Evolutionary conservation across 2,329 filamentous ascomycete species (phyloP), one percentile per base, ranked within the genome.

Genomic region (Aspergillus ruber): DNA sequence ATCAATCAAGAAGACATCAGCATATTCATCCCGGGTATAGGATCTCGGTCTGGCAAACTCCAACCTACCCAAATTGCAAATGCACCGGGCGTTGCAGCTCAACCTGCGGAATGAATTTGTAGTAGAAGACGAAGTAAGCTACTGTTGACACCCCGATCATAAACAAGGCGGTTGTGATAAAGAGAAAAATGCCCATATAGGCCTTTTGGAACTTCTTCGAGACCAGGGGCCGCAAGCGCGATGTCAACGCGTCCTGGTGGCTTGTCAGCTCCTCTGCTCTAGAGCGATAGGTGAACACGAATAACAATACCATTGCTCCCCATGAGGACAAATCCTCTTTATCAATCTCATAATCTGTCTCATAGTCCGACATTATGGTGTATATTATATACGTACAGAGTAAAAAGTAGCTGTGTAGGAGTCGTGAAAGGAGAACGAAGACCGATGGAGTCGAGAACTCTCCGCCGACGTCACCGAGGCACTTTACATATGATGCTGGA

Each of bases 111-210:
- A 88, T 79, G 67, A 83, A 86, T 51, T 76, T 77, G 65, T 78
- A 76, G 71, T 88, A 88, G 69, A 88, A 87, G 15, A 83, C 68
- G 32, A 74, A 72, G 62, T 87, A 88, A 29, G 82, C 81, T 35
- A 80, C 60, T 6, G 77, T 67, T 5, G 84, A 82, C 17, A 82
- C 64, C 33, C 71, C 74, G 39, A 85, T 68, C 44, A 88, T 75
- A 36, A 78, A 54, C 13, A 77, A 55, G 3, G 78, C 77, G 18
- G 81, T 74, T 44, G 70, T 54, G 41, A 78, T 61, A 53, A 82
- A 70, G 20, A 85, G 72, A 12, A 77, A 53, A 12, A 75, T 80
- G 49, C 79, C 80, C 42, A 88, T 65, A 62, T 87, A 88, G 25
- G 82, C 78, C 57, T 79, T 77, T 44, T 78, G 74, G n/a, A 84